Percentiles rank a stretch among this genome's conserved stretches.
Evolutionary conservation across 495 filamentous ascomycete species (phyloP).

Genomic region (Aspergillus taichungensis): DNA sequence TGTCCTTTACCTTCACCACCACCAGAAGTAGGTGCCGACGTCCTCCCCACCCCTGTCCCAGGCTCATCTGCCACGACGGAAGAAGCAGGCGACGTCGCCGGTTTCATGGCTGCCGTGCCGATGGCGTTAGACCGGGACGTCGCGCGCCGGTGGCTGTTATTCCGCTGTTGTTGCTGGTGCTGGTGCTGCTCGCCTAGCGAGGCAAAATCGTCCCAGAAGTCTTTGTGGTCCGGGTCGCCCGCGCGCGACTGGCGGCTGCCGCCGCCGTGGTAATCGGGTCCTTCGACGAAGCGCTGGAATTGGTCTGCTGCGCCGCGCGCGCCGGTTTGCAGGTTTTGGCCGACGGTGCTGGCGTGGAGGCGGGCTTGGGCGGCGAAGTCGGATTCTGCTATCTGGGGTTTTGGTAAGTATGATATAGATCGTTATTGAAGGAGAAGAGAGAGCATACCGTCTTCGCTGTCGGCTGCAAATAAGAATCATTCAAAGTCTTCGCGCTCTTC

Average conservation of each 20-base stretch:
- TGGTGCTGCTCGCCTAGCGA: slow-evolving; percentile 45
- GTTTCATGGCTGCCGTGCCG: slow-evolving; percentile 67
- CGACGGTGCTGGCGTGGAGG: slow-evolving; percentile 55
- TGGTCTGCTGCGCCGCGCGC: slow-evolving; percentile 64
- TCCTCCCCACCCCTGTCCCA: no score
- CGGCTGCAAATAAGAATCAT: slow-evolving; percentile 83
- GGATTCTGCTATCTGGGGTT: slow-evolving; percentile 63
- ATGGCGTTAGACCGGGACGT: slow-evolving; percentile 41
- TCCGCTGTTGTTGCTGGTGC: no score
- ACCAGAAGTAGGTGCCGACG: slow-evolving; percentile 11
- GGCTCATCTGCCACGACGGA: background rate
- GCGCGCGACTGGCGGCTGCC: slow-evolving; percentile 5
- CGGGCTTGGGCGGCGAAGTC: slow-evolving; percentile 81
- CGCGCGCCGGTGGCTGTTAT: slow-evolving; percentile 26
- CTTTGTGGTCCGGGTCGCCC: slow-evolving; percentile 59
- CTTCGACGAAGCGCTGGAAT: slow-evolving; percentile 78
- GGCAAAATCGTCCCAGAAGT: slow-evolving; percentile 82
- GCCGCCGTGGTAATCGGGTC: slow-evolving; percentile 29
- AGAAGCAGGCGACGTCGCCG: slow-evolving; percentile 32
- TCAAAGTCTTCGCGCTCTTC: slow-evolving; percentile 80
- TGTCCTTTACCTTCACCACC: slow-evolving; percentile 29
- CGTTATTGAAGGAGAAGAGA: background rate
- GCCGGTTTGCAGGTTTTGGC: slow-evolving; percentile 54
- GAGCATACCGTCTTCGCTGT: slow-evolving; percentile 69
- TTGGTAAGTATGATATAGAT: background rate